Base-by-base conservation (phyloP, 495 filamentous ascomycete species). In the Penicillium dipodomyicola region DNA sequence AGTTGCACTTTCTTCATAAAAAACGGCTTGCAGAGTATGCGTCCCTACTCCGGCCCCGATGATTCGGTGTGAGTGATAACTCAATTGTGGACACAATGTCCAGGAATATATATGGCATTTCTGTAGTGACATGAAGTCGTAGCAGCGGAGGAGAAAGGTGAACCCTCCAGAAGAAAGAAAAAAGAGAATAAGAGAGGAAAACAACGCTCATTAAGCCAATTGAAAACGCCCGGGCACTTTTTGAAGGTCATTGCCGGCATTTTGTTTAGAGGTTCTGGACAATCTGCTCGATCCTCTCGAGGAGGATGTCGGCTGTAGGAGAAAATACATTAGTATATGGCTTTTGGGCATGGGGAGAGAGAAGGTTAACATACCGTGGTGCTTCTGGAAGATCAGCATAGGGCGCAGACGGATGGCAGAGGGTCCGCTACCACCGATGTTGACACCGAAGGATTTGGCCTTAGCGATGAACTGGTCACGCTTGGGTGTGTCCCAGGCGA, bases 301-400 rank as follows among this genome's bases (percentile, higher is more conserved):
- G 74, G 43, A 88, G 72, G 54, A 88, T 80, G 69, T 87, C 85
- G 56, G 59, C 45, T 48, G 29, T 48, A 32, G 9, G 8, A 20
- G n/a, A 30, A 52, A 60, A 78, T 62, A 71, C 60, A 46, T 41
- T 33, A 37, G 22, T 30, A 57, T 35, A 45, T 33, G 15, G 37
- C 29, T 41, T 54, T 6, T 41, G 3, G 30, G 47, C 35, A 39
- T 6, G n/a, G 14, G 7, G 17, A 17, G 40, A 54, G 42, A 42
- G 47, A 12, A 52, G 52, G 4, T 20, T 19, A 30, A 48, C 45
- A 48, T 48, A 48, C 45, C 94, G 78, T 98, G 94, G 68, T 90
- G 84, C 79, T 91, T 82, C 83, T 96, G 87, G 82, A 98, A 97
- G 63, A 96, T 84, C 65, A 98, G 76, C 94, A 98, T 98, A 46